phyloP scores from a whole-genome alignment of 306 rosid genomes.

The Malus domestica region ASM211411v1 NC_041795.1:20369501-20370000 shows the following conservation, averaged over 20 bases:
- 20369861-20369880: background rate
- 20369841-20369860: too few species aligned
- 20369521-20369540: slow-evolving; percentile 10
- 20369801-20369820: background rate
- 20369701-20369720: slow-evolving; percentile 15
- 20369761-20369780: slow-evolving; percentile 26
- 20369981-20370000: background rate
- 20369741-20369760: slow-evolving; percentile 20
- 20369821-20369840: background rate
- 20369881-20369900: background rate
- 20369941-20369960: background rate
- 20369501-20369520: background rate
- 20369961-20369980: too few species aligned
- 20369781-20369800: slow-evolving; percentile 29
- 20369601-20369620: slow-evolving; percentile 24
- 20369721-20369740: slow-evolving; percentile 26
- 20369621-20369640: slow-evolving; percentile 27
- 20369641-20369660: slow-evolving; percentile 27
- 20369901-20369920: background rate
- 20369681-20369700: slow-evolving; percentile 16
- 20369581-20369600: slow-evolving; percentile 23
- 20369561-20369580: slow-evolving; percentile 26
- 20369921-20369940: background rate
- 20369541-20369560: slow-evolving; percentile 22
- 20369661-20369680: slow-evolving; percentile 20